Conservation (phyloP, 2,329 filamentous ascomycete genomes). For the Pseudopyricularia cyperi region DNA sequence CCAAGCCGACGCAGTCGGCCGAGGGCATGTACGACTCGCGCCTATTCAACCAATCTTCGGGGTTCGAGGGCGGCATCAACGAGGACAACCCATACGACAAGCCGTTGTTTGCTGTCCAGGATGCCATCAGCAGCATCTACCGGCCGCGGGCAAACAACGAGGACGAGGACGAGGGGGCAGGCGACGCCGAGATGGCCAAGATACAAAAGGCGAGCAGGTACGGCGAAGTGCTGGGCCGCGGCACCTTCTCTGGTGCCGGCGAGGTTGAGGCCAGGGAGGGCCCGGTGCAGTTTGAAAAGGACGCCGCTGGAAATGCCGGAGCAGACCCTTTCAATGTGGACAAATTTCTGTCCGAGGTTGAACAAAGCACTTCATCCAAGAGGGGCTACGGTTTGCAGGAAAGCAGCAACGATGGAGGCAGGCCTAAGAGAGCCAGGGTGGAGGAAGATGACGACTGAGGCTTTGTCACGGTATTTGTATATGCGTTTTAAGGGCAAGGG, state of each 20-base stretch:
- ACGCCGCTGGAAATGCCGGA: conserved; percentile 22
- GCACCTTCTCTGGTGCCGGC: conserved; percentile 79
- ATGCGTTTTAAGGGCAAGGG: too few relatives aligned
- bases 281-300: conserved; percentile 93
- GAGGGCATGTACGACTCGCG: conserved; percentile 97
- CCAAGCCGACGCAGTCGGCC: conserved; percentile 82
- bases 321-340: conserved; percentile 86
- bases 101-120: conserved; percentile 88
- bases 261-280: conserved; percentile 80
- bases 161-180: conserved; percentile 64
- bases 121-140: conserved; percentile 91
- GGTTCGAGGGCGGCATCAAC: conserved; percentile 86
- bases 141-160: conserved; percentile 63
- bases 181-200: conserved; percentile 71
- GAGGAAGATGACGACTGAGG: conserved; percentile 52
- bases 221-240: conserved; percentile 71
- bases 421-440: conserved; percentile 62
- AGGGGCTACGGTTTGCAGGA: conserved; percentile 69
- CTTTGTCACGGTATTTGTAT: too few relatives aligned
- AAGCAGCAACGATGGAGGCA: conserved; percentile 15
- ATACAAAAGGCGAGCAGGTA: conserved; percentile 81
- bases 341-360: conserved; percentile 77
- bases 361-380: conserved; percentile 47
- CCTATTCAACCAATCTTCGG: conserved; percentile 86
- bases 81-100: conserved; percentile 98